phyloP scores from a whole-genome alignment of 225 moss, liverwort and hornwort species.

The Sphagnum contortum region DNA sequence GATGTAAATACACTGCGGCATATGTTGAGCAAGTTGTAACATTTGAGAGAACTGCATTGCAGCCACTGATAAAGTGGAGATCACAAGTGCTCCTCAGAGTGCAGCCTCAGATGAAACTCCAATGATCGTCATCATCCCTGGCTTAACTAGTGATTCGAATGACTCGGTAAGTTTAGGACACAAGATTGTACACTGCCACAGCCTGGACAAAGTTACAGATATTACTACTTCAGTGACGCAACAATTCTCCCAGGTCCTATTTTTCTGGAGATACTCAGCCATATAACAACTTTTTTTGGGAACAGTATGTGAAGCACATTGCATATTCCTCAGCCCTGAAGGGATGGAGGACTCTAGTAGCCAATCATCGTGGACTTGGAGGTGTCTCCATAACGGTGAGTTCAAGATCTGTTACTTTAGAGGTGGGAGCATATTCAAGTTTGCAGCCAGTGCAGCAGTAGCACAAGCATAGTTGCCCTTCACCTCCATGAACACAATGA shows the following conservation, averaged over 20 bases:
- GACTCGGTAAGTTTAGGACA: conserved; percentile 38
- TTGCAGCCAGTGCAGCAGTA: too few species aligned
- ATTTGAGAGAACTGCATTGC: conserved; percentile 1
- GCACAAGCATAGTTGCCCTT: too few species aligned
- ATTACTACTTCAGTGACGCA: not conserved
- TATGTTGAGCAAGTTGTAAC: too few species aligned
- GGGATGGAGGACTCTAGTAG: conserved; percentile 74
- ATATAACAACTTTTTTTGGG: conserved; percentile 1
- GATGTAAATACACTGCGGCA: too few species aligned
- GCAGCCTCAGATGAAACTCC: conserved; percentile 60
- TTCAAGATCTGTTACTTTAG: not conserved
- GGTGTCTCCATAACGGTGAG: conserved; percentile 80
- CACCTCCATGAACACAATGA: too few species aligned
- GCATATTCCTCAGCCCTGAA: conserved; percentile 40
- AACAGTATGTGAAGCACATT: conserved; percentile 81
- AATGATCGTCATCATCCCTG: conserved; percentile 62
- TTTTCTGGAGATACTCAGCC: not conserved
- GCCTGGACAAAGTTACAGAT: not conserved
- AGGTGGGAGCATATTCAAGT: too few species aligned
- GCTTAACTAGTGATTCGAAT: conserved; percentile 74
- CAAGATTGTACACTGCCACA: too few species aligned
- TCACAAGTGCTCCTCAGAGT: conserved; percentile 14
- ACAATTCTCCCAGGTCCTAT: not conserved
- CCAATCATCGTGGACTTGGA: conserved; percentile 88
- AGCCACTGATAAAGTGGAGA: conserved; percentile 28